Evolutionary conservation across 768 basidiomycete genomes (phyloP).

Genomic region (Lactarius akahatsu): DNA sequence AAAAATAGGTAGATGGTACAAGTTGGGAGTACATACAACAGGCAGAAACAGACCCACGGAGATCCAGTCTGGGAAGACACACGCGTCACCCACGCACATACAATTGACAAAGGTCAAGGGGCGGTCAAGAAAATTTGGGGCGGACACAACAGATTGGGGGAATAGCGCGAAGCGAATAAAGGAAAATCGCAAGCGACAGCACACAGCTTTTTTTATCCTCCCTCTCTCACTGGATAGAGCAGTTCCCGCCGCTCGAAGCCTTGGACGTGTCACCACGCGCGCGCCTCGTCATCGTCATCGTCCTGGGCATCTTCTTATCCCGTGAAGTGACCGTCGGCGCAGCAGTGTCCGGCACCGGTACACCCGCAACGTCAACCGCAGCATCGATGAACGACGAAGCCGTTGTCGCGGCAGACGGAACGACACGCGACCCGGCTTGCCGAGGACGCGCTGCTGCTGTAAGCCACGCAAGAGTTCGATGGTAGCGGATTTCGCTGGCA

Average conservation of each 20-base stretch:
- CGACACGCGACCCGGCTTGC: conserved; percentile 35
- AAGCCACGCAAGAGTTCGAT: conserved; percentile 38
- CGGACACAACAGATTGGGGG: neutral
- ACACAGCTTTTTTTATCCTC: neutral
- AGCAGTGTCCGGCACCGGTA: neutral
- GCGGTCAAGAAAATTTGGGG: neutral
- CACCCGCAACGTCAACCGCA: neutral
- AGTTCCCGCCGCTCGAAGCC: conserved; percentile 8
- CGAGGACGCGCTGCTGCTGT: neutral
- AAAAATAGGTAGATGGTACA: neutral
- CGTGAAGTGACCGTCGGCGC: neutral
- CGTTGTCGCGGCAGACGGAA: conserved; percentile 1
- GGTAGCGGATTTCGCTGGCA: too few relatives aligned
- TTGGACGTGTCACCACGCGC: conserved; percentile 20
- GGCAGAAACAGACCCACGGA: neutral
- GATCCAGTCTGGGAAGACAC: neutral
- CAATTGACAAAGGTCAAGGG: neutral
- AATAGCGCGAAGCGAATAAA: neutral
- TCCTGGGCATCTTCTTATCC: conserved; percentile 1
- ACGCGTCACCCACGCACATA: neutral
- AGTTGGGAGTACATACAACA: neutral
- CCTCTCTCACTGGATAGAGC: conserved; percentile 14
- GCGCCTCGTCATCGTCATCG: conserved; percentile 9
- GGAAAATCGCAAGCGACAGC: neutral
- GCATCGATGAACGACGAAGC: neutral